Conservation (phyloP, 352 stramenopile genomes). For the Nothophytophthora sp. region DNA sequence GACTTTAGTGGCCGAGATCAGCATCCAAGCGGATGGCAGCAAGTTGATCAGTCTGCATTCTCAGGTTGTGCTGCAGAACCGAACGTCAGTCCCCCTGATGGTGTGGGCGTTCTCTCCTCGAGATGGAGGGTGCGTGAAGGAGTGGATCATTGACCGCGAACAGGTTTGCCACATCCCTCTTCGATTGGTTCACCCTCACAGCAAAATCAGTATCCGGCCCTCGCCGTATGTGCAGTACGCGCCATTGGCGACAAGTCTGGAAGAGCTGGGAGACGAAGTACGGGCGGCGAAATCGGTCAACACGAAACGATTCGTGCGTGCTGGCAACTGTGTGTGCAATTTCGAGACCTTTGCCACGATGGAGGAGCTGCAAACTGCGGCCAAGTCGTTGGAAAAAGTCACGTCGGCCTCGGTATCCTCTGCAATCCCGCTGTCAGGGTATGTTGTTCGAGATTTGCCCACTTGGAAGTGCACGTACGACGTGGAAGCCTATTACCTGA, state of each 20-base stretch:
- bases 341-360: conserved; percentile 79
- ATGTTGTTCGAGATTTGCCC: conserved; percentile 82
- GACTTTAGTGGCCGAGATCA: conserved; percentile 86
- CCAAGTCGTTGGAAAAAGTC: conserved; percentile 34
- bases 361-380: conserved; percentile 63
- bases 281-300: conserved; percentile 70
- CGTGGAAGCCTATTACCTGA: conserved; percentile 87
- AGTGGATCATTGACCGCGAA: conserved; percentile 87
- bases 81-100: conserved; percentile 86
- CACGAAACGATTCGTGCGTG: conserved; percentile 80
- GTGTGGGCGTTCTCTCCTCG: conserved; percentile 88
- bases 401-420: conserved; percentile 39
- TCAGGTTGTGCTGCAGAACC: conserved; percentile 85
- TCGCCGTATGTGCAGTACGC: conserved; percentile 87
- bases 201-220: conserved; percentile 86
- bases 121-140: conserved; percentile 67
- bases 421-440: conserved; percentile 62
- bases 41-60: conserved; percentile 89
- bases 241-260: conserved; percentile 74
- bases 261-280: conserved; percentile 78
- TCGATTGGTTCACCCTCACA: conserved; percentile 83
- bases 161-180: conserved; percentile 82
- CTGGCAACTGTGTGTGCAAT: conserved; percentile 78
- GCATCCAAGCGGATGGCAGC: conserved; percentile 84
- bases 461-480: conserved; percentile 90